A percentile compares a stretch with the other conserved stretches of the same genome.
These are phyloP conservation scores for Lentinula lateritia DNA, from an alignment of 768 basidiomycete species.

Conservation along the genomic window DNA sequence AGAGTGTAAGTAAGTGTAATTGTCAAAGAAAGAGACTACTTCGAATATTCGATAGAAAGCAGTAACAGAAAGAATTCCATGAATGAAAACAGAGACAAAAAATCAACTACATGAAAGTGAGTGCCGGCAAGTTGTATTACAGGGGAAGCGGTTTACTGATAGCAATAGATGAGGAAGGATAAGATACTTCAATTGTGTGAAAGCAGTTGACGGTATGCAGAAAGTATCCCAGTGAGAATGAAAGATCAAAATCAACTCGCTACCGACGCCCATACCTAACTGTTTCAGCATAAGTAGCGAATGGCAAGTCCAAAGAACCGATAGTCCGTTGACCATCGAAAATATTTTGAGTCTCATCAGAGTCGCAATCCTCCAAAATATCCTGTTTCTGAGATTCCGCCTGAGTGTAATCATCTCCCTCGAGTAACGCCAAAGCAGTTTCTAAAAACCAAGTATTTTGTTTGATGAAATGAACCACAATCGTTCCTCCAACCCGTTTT, in stretches of 20 bases:
- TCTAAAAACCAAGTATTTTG: conserved; percentile 95
- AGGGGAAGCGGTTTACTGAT: neutral
- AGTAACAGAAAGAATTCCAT: neutral
- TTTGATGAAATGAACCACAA: conserved; percentile 97
- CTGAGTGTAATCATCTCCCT: conserved; percentile 48
- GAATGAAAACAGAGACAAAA: neutral
- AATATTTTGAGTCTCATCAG: neutral
- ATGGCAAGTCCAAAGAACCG: neutral
- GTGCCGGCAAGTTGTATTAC: neutral
- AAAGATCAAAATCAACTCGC: neutral
- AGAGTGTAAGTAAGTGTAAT: neutral
- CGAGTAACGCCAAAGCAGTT: conserved; percentile 83
- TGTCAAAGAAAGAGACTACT: neutral
- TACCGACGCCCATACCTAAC: neutral
- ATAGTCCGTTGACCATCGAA: neutral
- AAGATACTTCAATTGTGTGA: neutral
- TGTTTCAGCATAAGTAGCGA: neutral
- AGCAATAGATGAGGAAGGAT: conserved; percentile 5
- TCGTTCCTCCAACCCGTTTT: conserved; percentile 81
- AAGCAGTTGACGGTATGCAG: neutral
- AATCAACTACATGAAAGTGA: neutral
- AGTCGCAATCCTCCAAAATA: neutral
- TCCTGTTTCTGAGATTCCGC: neutral
- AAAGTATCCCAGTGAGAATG: neutral
- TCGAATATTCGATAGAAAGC: neutral